Percentiles rank a stretch among this genome's conserved stretches.
Conservation (phyloP, 2,329 filamentous ascomycete genomes). For the Alternaria sp. region DNA sequence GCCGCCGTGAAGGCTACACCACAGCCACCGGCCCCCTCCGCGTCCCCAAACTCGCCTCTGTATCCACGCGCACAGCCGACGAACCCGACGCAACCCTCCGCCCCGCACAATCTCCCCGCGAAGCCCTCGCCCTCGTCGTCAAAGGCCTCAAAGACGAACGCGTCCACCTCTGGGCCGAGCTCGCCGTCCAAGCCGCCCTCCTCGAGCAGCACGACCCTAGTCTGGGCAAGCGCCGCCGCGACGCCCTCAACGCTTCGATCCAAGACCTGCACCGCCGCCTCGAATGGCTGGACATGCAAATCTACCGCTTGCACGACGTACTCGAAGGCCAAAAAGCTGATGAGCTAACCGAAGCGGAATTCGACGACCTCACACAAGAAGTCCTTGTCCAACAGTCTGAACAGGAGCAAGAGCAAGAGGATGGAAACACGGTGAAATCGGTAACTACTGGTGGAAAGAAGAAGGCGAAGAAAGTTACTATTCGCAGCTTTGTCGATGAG, state of each 20-base stretch:
- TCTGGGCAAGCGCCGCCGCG: slow-evolving; percentile 68
- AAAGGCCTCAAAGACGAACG: slow-evolving; percentile 83
- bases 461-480: slow-evolving; percentile 46
- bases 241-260: slow-evolving; percentile 66
- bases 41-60: slow-evolving; percentile 58
- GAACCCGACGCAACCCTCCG: slow-evolving; percentile 66
- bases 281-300: slow-evolving; percentile 76
- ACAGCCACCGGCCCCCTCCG: slow-evolving; percentile 40
- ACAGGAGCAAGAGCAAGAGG: slow-evolving; percentile 46
- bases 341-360: slow-evolving; percentile 52
- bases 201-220: slow-evolving; percentile 67
- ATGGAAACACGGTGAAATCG: slow-evolving; percentile 36
- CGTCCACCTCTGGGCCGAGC: slow-evolving; percentile 73
- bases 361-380: slow-evolving; percentile 49
- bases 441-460: not conserved
- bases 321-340: slow-evolving; percentile 77
- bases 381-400: not conserved
- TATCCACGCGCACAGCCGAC: slow-evolving; percentile 58
- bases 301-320: slow-evolving; percentile 84
- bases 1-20: slow-evolving; percentile 53
- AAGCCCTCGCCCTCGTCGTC: slow-evolving; percentile 81
- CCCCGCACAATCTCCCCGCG: slow-evolving; percentile 68
- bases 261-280: slow-evolving; percentile 67
- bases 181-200: slow-evolving; percentile 65
- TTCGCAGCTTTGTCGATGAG: slow-evolving; percentile 44